Base-by-base conservation (phyloP, 2,329 filamentous ascomycete species). In the Allantophomopsis lycopodina region DNA sequence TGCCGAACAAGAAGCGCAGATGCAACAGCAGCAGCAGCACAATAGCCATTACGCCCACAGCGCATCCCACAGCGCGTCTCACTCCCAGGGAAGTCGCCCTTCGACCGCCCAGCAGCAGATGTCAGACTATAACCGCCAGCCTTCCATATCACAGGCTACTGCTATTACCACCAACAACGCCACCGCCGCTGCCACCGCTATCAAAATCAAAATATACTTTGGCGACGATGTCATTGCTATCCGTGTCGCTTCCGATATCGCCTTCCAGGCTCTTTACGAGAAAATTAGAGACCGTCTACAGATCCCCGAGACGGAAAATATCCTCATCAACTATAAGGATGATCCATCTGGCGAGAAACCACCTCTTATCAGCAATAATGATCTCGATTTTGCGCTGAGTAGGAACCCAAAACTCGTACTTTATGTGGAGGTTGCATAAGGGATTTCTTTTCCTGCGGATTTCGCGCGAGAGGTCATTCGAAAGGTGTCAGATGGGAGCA, bases 171-270 rank as follows among this genome's bases (percentile, higher is more conserved):
- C 50, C 37, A 49, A 44, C n/a, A 52, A 47, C 37, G 48, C 47
- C 39, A 31, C 49, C 35, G 39, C 44, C 28, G 62, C 69, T 7
- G 39, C 44, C 28, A 62, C 69, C 7, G 71, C 76, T 3, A 80
- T 95, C 65, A 96, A 95, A 60, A 83, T 96, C 57, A 96, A 96
- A 63, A 81, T 95, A 40, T 91, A 84, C 64, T 95, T 86, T 64
- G 83, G 89, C 48, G 82, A 88, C 44, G 89, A 95, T 49, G 76
- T 93, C 41, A 89, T 95, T 48, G 83, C 91, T 35, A 87, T 98
- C 52, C 79, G 88, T 28, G 85, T 96, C 40, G 82, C 89, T 0
- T 72, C 73, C 1, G 83, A 93, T 40, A 86, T 93, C 51, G 72
- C 72, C 40, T 91, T 80, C 58, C 67, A 73, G 39, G 81, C 86